Conservation (phyloP, 164 flowering plant species). For the Magnolia changhungtana region DNA sequence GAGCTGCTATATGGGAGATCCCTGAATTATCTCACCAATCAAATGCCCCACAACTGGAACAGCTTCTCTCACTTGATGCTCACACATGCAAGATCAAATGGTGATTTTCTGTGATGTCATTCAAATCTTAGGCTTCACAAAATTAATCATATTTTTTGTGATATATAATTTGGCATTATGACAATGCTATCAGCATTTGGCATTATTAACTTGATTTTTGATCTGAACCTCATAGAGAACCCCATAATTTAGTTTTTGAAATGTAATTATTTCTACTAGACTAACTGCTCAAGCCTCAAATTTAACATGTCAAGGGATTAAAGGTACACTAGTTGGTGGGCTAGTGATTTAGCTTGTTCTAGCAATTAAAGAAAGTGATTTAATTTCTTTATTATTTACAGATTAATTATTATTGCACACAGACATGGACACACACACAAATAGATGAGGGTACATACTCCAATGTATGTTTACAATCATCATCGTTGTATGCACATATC, state of each 20-base stretch:
- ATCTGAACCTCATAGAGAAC: neutral
- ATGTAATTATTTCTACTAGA: no score
- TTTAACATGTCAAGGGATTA: no score
- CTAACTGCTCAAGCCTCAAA: neutral
- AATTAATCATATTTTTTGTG: neutral
- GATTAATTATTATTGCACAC: neutral
- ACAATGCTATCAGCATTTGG: neutral
- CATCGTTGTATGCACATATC: neutral
- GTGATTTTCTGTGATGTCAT: conserved; percentile 32
- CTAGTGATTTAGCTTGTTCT: neutral
- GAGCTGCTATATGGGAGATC: conserved; percentile 94
- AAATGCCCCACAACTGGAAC: conserved; percentile 83
- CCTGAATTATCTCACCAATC: conserved; percentile 88
- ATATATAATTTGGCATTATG: neutral
- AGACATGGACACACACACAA: no score
- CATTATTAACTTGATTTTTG: neutral
- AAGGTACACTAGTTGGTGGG: neutral
- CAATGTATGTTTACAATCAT: no score
- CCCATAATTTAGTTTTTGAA: neutral
- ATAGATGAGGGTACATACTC: no score
- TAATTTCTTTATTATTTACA: neutral
- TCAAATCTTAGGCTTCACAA: neutral
- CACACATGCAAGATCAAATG: conserved; percentile 66
- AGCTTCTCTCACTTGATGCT: conserved; percentile 74
- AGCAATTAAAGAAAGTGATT: neutral